Evolutionary conservation across 2,329 filamentous ascomycete genomes (phyloP), one percentile per base, ranked within the genome.

Genomic region (Fusarium solani-melongenae): DNA sequence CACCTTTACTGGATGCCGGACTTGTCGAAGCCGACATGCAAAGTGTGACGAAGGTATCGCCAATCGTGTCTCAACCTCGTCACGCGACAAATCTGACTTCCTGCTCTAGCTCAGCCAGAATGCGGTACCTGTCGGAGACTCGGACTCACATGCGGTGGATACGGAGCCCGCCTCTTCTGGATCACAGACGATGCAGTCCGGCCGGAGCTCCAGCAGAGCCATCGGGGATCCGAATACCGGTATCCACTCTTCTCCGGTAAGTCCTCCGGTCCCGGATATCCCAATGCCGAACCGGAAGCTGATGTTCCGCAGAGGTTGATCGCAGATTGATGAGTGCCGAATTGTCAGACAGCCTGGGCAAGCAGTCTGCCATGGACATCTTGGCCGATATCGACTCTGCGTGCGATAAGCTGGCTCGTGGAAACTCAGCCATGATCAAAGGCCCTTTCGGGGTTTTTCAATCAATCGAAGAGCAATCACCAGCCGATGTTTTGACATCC

Each of bases 241-340:
- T 83, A 84, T 61, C 84, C 84, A 38, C 77, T 86, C 20, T 84
- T 85, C 67, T 83, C 83, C n/a, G 83, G 76, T 72, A 27, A 81
- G 70, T 66, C 3, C 24, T 20, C 66, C 60, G 29, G 9, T 5
- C 6, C 1, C n/a, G 6, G 12, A 22, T 6, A 20, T 20, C 1
- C 22, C 15, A 36, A 12, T 10, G 15, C 14, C 34, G 14, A 24
- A 8, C 41, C 33, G 38, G 31, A 31, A 55, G 20, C 66, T 71
- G 29, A 71, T 33, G 44, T 15, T 17, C 9, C 14, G 14, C 6
- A 77, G 76, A 78, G 57, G 53, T 44, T 11, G 64, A 78, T 9
- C 75, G 76, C 2, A 67, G 58, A 2, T 15, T 78, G 29, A 78
- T 78, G 76, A 77, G 72, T 17, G 63, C 51, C n/a, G 76, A 81